Evolutionary conservation across 1,284 basidiomycete genomes (phyloP).

Genomic region (Acaromyces ingoldii): DNA sequence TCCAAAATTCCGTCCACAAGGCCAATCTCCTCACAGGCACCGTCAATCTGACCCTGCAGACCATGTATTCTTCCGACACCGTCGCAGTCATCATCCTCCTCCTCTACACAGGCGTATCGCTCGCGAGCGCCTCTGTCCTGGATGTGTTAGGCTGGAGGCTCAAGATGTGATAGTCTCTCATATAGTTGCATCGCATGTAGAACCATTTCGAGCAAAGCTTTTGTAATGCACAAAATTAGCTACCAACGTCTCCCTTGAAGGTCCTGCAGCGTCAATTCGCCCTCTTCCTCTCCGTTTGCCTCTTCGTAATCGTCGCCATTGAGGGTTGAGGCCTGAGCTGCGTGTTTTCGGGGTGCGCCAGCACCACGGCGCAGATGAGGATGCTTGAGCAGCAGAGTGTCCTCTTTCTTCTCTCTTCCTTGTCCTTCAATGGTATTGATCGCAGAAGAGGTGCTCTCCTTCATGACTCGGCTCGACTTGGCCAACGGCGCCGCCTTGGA

Average conservation of each 20-base stretch:
- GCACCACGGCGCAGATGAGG: too few relatives aligned
- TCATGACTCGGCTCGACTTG: too few relatives aligned
- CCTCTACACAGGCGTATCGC: slow-evolving; percentile 63
- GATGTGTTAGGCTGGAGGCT: slow-evolving; percentile 12
- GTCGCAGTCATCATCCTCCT: slow-evolving; percentile 65
- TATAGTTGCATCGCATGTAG: too few relatives aligned
- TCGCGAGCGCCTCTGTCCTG: slow-evolving; percentile 45
- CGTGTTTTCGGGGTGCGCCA: too few relatives aligned
- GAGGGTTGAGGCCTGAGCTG: background rate
- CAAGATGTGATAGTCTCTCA: slow-evolving; percentile 12
- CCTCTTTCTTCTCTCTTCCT: background rate
- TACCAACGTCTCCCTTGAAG: too few relatives aligned
- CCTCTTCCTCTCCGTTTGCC: background rate
- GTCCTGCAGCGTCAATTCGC: slow-evolving; percentile 1
- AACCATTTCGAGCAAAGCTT: too few relatives aligned
- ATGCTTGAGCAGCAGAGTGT: too few relatives aligned
- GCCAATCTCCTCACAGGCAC: slow-evolving; percentile 82
- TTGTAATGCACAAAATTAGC: too few relatives aligned
- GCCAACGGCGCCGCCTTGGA: background rate
- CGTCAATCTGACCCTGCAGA: slow-evolving; percentile 72
- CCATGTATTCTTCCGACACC: slow-evolving; percentile 68
- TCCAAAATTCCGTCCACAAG: slow-evolving; percentile 32
- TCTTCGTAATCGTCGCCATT: background rate
- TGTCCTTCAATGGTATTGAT: too few relatives aligned
- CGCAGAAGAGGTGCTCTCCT: too few relatives aligned